These are phyloP conservation scores for Sherardia arvensis DNA, from an alignment of 257 asterid species.

Conservation along the genomic window DNA sequence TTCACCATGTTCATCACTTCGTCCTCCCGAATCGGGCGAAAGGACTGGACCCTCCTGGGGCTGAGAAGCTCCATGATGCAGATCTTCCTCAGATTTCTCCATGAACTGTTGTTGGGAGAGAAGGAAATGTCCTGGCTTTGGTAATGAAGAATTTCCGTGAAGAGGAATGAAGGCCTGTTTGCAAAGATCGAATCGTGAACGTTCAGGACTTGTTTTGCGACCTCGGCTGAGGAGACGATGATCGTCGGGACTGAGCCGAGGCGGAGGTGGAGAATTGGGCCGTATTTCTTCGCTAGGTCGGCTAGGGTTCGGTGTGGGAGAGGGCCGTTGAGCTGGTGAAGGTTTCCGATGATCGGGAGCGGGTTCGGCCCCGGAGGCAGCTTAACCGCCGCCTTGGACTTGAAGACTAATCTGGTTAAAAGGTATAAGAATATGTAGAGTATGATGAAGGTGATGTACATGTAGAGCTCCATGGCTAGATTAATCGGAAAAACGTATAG, in stretches of 20 bases:
- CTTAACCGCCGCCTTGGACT: not conserved
- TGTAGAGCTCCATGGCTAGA: not conserved
- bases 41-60: not conserved
- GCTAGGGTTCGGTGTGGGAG: not conserved
- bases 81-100: slow-evolving; percentile 2
- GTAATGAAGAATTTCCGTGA: not conserved
- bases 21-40: not conserved
- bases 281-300: not conserved
- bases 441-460: not conserved
- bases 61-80: slow-evolving; percentile 6
- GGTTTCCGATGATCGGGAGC: slow-evolving; percentile 10
- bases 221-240: slow-evolving; percentile 2
- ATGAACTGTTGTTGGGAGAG: slow-evolving; percentile 1
- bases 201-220: not conserved
- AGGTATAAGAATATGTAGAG: not conserved
- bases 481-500: not conserved
- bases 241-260: slow-evolving; percentile 9
- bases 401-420: not conserved
- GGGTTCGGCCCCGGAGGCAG: slow-evolving; percentile 10
- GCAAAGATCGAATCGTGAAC: not conserved
- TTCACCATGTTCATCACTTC: slow-evolving; percentile 3
- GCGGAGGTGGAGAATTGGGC: slow-evolving; percentile 6
- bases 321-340: slow-evolving; percentile 1
- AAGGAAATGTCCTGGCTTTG: not conserved
- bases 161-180: not conserved